A percentile compares a stretch with the other conserved stretches of the same genome.
phyloP scores from a whole-genome alignment of 148 eudicot species.

The Camellia sinensis region DNA sequence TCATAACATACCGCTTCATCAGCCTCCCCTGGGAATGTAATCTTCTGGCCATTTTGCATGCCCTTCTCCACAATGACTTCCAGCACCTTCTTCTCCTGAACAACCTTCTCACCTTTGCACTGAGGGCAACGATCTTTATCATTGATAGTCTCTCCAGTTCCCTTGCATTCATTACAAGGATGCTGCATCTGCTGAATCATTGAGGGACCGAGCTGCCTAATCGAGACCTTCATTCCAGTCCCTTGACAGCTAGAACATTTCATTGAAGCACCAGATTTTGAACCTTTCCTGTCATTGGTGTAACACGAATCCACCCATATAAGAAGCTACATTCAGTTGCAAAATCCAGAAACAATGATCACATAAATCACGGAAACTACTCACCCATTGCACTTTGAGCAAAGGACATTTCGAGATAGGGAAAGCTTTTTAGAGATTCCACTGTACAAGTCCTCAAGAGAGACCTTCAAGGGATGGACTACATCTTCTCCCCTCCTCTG shows the following conservation, averaged over 20 bases:
- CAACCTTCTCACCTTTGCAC: conserved; percentile 77
- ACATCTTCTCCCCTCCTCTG: conserved; percentile 81
- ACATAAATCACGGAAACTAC: conserved; percentile 18
- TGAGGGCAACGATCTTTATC: conserved; percentile 64
- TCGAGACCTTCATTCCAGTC: conserved; percentile 60
- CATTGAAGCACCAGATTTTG: conserved; percentile 72
- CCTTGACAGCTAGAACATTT: conserved; percentile 70
- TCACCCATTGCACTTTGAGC: conserved; percentile 63
- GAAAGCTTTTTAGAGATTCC: conserved; percentile 72
- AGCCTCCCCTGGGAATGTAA: conserved; percentile 72
- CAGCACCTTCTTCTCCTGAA: conserved; percentile 61
- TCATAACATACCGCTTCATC: conserved; percentile 61
- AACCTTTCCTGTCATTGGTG: conserved; percentile 47
- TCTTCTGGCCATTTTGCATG: conserved; percentile 67
- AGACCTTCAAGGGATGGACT: conserved; percentile 69
- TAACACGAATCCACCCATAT: neutral
- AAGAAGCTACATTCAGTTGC: neutral
- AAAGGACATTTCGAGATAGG: conserved; percentile 54
- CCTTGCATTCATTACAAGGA: conserved; percentile 71
- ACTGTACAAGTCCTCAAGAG: conserved; percentile 63
- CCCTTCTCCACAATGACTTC: conserved; percentile 77
- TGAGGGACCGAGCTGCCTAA: conserved; percentile 65
- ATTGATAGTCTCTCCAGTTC: conserved; percentile 59
- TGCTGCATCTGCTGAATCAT: conserved; percentile 84
- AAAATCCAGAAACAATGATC: neutral